Evolutionary conservation across 139 green algal genomes (phyloP), one percentile per base, ranked within the genome.

Genomic region (Zygnema cylindricum): DNA sequence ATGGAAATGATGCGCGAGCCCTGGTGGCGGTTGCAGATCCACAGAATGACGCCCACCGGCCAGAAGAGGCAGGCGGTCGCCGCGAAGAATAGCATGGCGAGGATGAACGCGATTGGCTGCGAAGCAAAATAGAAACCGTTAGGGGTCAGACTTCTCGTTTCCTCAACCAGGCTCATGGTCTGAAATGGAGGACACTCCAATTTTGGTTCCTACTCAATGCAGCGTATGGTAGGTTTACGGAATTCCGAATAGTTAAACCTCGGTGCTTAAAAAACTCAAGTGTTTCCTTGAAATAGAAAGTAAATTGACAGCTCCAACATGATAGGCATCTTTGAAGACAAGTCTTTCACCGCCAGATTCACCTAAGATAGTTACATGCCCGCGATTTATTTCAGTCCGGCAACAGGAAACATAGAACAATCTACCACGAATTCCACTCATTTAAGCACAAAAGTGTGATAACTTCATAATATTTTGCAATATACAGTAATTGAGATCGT

Each of bases 1-100:
- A 79, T 79, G 16, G 71, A 79, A 16, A 79, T 79, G 3, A 79
- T 79, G 36, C 71, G 36, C 3, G 36, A 54, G 16, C 71, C 71
- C 38, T 79, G 7, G 11, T 54, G 16, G 36, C 71, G 36, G 16
- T 79, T 79, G 71, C 71, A 79, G 71, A 79, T 79, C 3, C 16
- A 79, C 7, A 79, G 36, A 16, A 79, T 79, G 3, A 79, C 7
- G 11, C 71, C 71, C 7, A 79, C 16, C 3, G 71, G 71, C 71
- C 71, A 79, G 16, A 79, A 79, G 71, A 79, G 7, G 71, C 3
- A 3, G 7, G 71, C 71, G 3, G 71, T 79, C 36, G 21, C 71
- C 36, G 38, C 36, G 16, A 79, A 79, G 71, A 7, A 79, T 3
- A 43, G 3, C 36, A 79, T 7, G 7, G 71, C 71, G 7, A 79